Conservation (phyloP, 768 basidiomycete species). For the Lactarius deliciosus region DNA sequence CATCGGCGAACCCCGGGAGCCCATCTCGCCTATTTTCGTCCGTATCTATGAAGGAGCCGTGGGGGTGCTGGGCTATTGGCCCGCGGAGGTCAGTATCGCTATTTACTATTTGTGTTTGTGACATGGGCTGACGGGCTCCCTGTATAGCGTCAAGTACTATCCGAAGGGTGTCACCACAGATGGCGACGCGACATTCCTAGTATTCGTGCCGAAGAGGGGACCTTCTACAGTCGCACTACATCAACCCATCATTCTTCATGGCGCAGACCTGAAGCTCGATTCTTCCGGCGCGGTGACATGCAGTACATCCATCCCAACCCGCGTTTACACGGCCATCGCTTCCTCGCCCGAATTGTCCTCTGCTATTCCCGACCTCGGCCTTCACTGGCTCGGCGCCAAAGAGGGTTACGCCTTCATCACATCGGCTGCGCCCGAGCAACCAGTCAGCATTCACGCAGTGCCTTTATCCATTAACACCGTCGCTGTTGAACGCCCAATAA, state of each 20-base stretch:
- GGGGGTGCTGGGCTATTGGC: slow-evolving; percentile 38
- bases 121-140: background rate
- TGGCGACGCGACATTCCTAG: slow-evolving; percentile 24
- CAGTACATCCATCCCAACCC: slow-evolving; percentile 15
- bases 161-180: slow-evolving; percentile 19
- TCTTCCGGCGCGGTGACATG: slow-evolving; percentile 18
- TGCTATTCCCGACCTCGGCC: slow-evolving; percentile 26
- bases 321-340: slow-evolving; percentile 24
- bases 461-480: slow-evolving; percentile 19
- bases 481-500: slow-evolving; percentile 8
- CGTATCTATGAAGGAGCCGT: slow-evolving; percentile 32
- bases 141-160: slow-evolving; percentile 24
- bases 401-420: slow-evolving; percentile 26
- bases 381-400: slow-evolving; percentile 28
- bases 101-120: background rate
- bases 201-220: slow-evolving; percentile 24
- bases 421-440: slow-evolving; percentile 13
- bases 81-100: slow-evolving; percentile 22
- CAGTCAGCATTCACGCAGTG: slow-evolving; percentile 22
- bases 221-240: slow-evolving; percentile 26
- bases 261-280: slow-evolving; percentile 23
- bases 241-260: slow-evolving; percentile 29
- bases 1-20: slow-evolving; percentile 32
- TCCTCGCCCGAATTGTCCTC: slow-evolving; percentile 16
- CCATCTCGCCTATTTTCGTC: slow-evolving; percentile 31